A percentile compares a stretch with the other conserved stretches of the same genome.
These are phyloP conservation scores for Cyclotella choctawhatcheeana DNA, from an alignment of 108 stramenopile genomes.

Conservation along the genomic window DNA sequence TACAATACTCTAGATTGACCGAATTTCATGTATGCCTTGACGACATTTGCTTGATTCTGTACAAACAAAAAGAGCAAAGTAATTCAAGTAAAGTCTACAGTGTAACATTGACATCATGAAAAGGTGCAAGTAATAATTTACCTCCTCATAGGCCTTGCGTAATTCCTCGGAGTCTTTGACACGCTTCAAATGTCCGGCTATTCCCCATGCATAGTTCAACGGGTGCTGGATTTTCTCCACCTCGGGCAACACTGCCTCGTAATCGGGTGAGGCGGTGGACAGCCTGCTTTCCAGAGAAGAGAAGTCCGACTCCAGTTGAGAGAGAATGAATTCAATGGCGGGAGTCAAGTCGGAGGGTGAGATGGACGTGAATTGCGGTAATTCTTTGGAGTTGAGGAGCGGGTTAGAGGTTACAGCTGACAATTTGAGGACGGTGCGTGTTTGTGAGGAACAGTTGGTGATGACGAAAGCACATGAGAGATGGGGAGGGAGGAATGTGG, in stretches of 20 bases:
- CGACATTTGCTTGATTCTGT: slow-evolving; percentile 94
- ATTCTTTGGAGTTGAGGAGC: slow-evolving; percentile 73
- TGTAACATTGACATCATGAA: no score
- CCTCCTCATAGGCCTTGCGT: slow-evolving; percentile 91
- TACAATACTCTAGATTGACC: slow-evolving; percentile 89
- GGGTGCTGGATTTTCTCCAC: slow-evolving; percentile 81
- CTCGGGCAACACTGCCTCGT: slow-evolving; percentile 78
- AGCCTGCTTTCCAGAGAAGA: slow-evolving; percentile 63
- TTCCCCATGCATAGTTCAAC: slow-evolving; percentile 91
- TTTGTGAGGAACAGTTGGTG: slow-evolving; percentile 21
- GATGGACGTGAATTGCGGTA: slow-evolving; percentile 89
- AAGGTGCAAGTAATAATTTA: no score
- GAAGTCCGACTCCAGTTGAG: slow-evolving; percentile 76
- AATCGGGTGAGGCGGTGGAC: slow-evolving; percentile 25
- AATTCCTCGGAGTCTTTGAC: slow-evolving; percentile 96
- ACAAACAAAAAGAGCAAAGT: no score
- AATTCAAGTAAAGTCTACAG: no score
- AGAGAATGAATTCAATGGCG: slow-evolving; percentile 74
- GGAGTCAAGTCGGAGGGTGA: slow-evolving; percentile 84
- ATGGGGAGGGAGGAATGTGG: slow-evolving; percentile 28
- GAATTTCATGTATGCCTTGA: slow-evolving; percentile 85
- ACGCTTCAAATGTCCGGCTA: slow-evolving; percentile 96
- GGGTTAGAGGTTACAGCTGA: slow-evolving; percentile 66
- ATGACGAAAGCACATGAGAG: slow-evolving; percentile 31
- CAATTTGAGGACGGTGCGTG: slow-evolving; percentile 10